Percentiles rank a stretch among this genome's conserved stretches.
phyloP scores from a whole-genome alignment of 2,329 filamentous ascomycete species.

The Stachybotrys elegans region DNA sequence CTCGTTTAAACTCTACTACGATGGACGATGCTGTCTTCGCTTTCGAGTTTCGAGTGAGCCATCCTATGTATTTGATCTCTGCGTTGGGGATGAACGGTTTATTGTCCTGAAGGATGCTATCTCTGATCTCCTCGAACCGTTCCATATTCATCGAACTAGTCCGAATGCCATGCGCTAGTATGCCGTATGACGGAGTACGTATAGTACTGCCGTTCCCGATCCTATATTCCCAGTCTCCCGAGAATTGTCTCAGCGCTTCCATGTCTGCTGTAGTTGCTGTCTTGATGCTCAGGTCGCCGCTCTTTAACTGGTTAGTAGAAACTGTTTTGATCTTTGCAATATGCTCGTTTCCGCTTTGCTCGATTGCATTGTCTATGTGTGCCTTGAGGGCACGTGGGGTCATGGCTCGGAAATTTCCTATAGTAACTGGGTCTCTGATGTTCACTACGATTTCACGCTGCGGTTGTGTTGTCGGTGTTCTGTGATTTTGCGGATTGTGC shows the following conservation, averaged over 20 bases:
- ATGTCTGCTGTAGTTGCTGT: conserved; percentile 1
- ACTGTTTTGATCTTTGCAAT: conserved; percentile 4
- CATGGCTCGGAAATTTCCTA: background rate
- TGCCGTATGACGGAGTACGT: background rate
- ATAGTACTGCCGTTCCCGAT: background rate
- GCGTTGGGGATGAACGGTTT: conserved; percentile 2
- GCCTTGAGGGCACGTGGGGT: conserved; percentile 5
- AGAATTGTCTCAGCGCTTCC: background rate
- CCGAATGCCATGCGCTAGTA: conserved; percentile 1
- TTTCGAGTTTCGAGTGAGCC: conserved; percentile 1
- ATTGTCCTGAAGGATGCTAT: conserved; percentile 3
- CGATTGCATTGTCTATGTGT: conserved; percentile 5
- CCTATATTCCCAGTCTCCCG: background rate
- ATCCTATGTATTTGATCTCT: conserved; percentile 6
- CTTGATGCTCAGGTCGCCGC: conserved; percentile 5
- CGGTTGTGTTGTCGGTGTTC: background rate
- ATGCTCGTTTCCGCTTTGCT: conserved; percentile 6
- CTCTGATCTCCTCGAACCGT: background rate
- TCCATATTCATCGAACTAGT: conserved; percentile 4
- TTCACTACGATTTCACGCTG: background rate
- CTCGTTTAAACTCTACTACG: conserved; percentile 2
- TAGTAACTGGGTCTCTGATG: conserved; percentile 3
- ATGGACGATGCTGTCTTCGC: conserved; percentile 5
- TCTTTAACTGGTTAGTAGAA: conserved; percentile 4
- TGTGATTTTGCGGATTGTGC: background rate